Evolutionary conservation across 2,329 filamentous ascomycete species (phyloP), one percentile per base, ranked within the genome.

Genomic region (Apiospora arundinis): DNA sequence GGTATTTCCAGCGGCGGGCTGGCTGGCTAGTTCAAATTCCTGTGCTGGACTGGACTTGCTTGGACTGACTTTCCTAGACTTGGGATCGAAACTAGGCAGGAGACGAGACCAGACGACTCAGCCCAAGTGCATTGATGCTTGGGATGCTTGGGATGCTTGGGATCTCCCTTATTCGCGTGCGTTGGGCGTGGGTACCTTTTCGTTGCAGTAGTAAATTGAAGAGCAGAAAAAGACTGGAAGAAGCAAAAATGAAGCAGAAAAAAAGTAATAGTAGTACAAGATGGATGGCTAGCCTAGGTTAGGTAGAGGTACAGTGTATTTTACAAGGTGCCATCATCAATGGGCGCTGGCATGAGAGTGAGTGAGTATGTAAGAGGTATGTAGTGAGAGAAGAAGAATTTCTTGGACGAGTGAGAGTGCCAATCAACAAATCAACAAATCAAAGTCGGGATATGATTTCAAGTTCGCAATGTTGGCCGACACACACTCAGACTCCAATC

Each of bases 21-120:
- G 52, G 52, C 14, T 9, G 28, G 28, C 52, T 60, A 63, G 56
- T 63, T 28, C 56, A 63, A 63, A 63, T 63, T 63, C 52, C 52
- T n/a, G 14, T 63, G 25, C 52, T n/a, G 14, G 45, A 6, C 6
- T 32, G 32, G 32, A 32, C 32, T 32, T 14, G 16, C 40, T 42
- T 9, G 40, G 9, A 6, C 42, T 45, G 42, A 16, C 42, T 45
- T 45, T 45, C 42, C 42, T 60, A 28, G 52, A 60, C 52, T 37
- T 60, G 52, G 52, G 52, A 60, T 60, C 52, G 28, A n/a, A 56
- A 25, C 49, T 56, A 56, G 49, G 49, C 12, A 32, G 16, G 28
- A 56, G 49, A 21, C 49, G 25, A 56, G 49, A 32, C 49, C 49
- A 56, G 49, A 60, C 28, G 52, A 60, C 46, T 49, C 21, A 49